These are phyloP conservation scores for Extremus antarcticus DNA, from an alignment of 495 filamentous ascomycete species.

Conservation along the genomic window DNA sequence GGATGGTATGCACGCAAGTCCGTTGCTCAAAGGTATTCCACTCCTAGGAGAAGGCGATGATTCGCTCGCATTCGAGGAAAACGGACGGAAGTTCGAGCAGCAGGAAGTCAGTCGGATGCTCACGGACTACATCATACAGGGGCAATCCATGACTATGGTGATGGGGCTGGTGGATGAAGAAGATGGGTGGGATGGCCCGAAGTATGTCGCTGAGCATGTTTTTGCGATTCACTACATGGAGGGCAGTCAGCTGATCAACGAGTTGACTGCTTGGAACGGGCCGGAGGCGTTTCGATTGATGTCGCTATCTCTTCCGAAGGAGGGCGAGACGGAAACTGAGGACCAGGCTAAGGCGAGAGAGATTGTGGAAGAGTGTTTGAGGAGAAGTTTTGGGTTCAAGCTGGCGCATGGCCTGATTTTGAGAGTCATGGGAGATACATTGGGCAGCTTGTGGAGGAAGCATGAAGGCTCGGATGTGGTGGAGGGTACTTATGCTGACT, in stretches of 20 bases:
- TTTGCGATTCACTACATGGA: constrained; percentile 42
- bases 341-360: constrained; percentile 40
- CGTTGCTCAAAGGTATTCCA: constrained; percentile 33
- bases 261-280: constrained; percentile 41
- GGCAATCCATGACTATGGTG: constrained; percentile 38
- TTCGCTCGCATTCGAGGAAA: constrained; percentile 20
- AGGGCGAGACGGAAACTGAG: constrained; percentile 35
- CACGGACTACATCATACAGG: constrained; percentile 45
- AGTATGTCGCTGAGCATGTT: constrained; percentile 36
- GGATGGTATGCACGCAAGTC: constrained; percentile 40
- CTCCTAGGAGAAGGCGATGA: constrained; percentile 9
- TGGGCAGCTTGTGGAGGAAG: constrained; percentile 40
- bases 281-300: constrained; percentile 39
- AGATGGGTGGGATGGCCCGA: constrained; percentile 43
- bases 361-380: constrained; percentile 40
- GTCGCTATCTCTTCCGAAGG: constrained; percentile 37
- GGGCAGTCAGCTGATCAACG: constrained; percentile 42
- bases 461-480: constrained; percentile 34
- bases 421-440: constrained; percentile 33
- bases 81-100: constrained; percentile 10
- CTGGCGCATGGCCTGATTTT: constrained; percentile 43
- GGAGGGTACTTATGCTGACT: constrained; percentile 35
- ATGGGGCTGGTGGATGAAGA: constrained; percentile 42
- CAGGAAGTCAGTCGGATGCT: constrained; percentile 19
- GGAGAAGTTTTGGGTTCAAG: constrained; percentile 41